Conservation (phyloP, 2,329 filamentous ascomycete species). For the Spiromastix sp. region DNA sequence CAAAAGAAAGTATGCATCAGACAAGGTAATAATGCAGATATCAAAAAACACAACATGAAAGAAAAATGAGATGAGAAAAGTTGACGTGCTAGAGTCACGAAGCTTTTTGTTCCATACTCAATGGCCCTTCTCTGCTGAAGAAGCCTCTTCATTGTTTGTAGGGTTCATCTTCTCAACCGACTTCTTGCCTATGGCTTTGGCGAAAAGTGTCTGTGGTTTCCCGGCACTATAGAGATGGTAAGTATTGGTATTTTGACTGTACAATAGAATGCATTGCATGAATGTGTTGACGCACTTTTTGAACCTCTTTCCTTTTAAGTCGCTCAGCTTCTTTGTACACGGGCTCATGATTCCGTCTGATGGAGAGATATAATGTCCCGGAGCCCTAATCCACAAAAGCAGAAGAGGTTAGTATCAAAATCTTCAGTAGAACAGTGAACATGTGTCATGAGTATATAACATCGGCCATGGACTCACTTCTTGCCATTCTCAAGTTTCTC, state of each 20-base stretch:
- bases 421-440: too few species aligned
- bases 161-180: slow-evolving; percentile 28
- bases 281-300: slow-evolving; percentile 30
- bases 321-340: slow-evolving; percentile 39
- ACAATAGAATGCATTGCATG: background rate
- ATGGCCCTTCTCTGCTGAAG: too few species aligned
- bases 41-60: too few species aligned
- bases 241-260: background rate
- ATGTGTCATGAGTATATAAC: slow-evolving; percentile 2
- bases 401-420: slow-evolving; percentile 3
- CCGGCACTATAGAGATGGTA: slow-evolving; percentile 18
- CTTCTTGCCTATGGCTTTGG: slow-evolving; percentile 35
- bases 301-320: slow-evolving; percentile 40
- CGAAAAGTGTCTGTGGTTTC: slow-evolving; percentile 36
- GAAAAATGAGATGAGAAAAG: too few species aligned
- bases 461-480: slow-evolving; percentile 27
- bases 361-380: slow-evolving; percentile 36
- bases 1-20: too few species aligned
- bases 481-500: slow-evolving; percentile 29
- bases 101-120: too few species aligned
- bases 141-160: too few species aligned
- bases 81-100: too few species aligned
- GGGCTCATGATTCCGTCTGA: slow-evolving; percentile 41
- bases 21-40: too few species aligned
- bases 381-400: slow-evolving; percentile 13